Percentiles rank a stretch among this genome's conserved stretches.
Evolutionary conservation across 2,329 filamentous ascomycete species (phyloP).

Genomic region (Neoarthrinium moseri): DNA sequence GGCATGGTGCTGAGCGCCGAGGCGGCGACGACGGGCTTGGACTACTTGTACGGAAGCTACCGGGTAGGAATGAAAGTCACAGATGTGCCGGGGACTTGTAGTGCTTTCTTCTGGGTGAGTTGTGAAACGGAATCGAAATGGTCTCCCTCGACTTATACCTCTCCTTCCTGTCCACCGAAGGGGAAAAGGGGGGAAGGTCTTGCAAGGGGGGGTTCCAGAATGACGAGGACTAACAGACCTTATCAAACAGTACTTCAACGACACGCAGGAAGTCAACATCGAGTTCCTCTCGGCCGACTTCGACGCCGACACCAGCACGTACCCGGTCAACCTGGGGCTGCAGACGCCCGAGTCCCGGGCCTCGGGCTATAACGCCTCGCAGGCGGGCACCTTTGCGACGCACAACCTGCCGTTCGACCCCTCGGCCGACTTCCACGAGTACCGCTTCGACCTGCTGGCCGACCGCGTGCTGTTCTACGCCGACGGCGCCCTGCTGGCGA

Average conservation of each 20-base stretch:
- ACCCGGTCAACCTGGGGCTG: slow-evolving; percentile 71
- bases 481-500: slow-evolving; percentile 56
- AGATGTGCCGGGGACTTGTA: slow-evolving; percentile 64
- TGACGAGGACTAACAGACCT: not conserved
- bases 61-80: slow-evolving; percentile 66
- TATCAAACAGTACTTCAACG: slow-evolving; percentile 66
- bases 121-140: too few relatives aligned
- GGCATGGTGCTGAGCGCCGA: slow-evolving; percentile 62
- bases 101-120: slow-evolving; percentile 75
- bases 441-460: slow-evolving; percentile 73
- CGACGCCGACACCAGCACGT: slow-evolving; percentile 45
- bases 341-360: slow-evolving; percentile 62
- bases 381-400: slow-evolving; percentile 56
- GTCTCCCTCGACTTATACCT: too few relatives aligned
- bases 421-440: slow-evolving; percentile 68
- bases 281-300: slow-evolving; percentile 73
- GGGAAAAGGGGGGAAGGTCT: too few relatives aligned
- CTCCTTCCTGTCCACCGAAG: not conserved
- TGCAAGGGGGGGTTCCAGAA: not conserved
- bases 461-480: slow-evolving; percentile 66
- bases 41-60: slow-evolving; percentile 71
- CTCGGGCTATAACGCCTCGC: slow-evolving; percentile 61
- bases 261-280: slow-evolving; percentile 79
- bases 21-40: slow-evolving; percentile 57
- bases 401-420: slow-evolving; percentile 66